Evolutionary conservation across 2,329 filamentous ascomycete genomes (phyloP).

Genomic region (Aureobasidium leucospermi): DNA sequence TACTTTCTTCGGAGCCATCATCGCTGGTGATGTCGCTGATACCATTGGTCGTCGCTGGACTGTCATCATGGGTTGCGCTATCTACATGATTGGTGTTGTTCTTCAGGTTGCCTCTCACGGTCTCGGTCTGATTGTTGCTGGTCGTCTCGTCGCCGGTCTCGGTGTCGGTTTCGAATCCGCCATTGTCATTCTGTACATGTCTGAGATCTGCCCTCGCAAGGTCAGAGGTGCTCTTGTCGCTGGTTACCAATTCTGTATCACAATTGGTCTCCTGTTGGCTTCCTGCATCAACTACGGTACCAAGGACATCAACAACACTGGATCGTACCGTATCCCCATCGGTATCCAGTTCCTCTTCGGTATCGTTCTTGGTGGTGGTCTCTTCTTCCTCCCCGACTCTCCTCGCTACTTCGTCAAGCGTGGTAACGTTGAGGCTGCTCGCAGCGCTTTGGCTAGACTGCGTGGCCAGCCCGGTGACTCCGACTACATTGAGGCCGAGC

Average conservation of each 20-base stretch:
- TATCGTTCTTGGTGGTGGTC: conserved; percentile 62
- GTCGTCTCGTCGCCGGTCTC: conserved; percentile 67
- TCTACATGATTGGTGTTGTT: conserved; percentile 59
- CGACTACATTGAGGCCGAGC: conserved; percentile 68
- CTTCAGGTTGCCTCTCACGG: conserved; percentile 54
- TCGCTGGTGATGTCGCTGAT: conserved; percentile 72
- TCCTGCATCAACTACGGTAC: conserved; percentile 68
- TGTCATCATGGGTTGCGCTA: conserved; percentile 60
- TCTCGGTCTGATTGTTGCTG: conserved; percentile 59
- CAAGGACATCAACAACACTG: conserved; percentile 52
- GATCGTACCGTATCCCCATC: conserved; percentile 75
- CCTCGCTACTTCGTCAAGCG: conserved; percentile 81
- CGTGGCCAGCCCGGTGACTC: conserved; percentile 68
- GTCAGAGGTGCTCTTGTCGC: conserved; percentile 74
- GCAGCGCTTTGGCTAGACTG: conserved; percentile 55
- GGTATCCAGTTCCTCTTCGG: conserved; percentile 75
- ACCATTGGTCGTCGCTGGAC: conserved; percentile 65
- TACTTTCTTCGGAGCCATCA: conserved; percentile 72
- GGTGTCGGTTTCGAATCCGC: conserved; percentile 77
- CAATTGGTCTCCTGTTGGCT: conserved; percentile 63
- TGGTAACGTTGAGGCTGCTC: conserved; percentile 59
- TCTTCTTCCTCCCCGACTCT: conserved; percentile 74
- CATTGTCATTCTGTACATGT: conserved; percentile 82
- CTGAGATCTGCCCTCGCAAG: conserved; percentile 65
- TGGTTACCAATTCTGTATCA: conserved; percentile 78